Evolutionary conservation across 495 filamentous ascomycete genomes (phyloP), one percentile per base, ranked within the genome.

Genomic region (Talaromyces liani): DNA sequence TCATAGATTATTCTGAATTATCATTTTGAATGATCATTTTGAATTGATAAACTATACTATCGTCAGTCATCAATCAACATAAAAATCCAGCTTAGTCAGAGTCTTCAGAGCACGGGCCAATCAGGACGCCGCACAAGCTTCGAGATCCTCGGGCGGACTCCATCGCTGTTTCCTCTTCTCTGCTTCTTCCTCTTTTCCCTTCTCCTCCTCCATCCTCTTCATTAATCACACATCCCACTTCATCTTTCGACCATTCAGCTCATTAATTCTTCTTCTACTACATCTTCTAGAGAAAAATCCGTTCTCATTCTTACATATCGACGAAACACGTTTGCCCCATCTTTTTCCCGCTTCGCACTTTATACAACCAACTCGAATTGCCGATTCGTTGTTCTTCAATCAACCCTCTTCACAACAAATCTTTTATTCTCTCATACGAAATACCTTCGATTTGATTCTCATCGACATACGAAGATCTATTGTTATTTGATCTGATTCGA

Each of bases 261-360:
- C 56, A 34, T 58, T 36, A 58, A 58, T 36, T 36, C 56, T 27
- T 56, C 53, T 56, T n/a, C 53, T 27, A 12, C 9, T 29, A 20
- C 53, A 27, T 27, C 53, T 56, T 8, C 6, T 29, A 56, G 24
- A 14, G 10, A 29, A 2, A 56, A 27, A 1, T 10, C 53, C 8
- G 53, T n/a, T 56, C 12, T 56, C 53, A 56, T 22, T 24, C 10
- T 29, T 56, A 49, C n/a, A 1, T 60, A 60, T 45, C 58, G 18
- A 39, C 25, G 25, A 39, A 16, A 47, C 58, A 47, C 56, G 51
- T 66, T 60, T 66, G 51, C 65, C 41, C 54, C 63, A 66, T 33
- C 39, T 70, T 57, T 58, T 63, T 68, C 63, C 55, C 61, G 36
- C 58, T 57, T 59, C 62, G 66, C 53, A 56, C 53, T 56, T 56